phyloP scores from a whole-genome alignment of 1,284 basidiomycete species.

The Ceratobasidium sp. region DNA sequence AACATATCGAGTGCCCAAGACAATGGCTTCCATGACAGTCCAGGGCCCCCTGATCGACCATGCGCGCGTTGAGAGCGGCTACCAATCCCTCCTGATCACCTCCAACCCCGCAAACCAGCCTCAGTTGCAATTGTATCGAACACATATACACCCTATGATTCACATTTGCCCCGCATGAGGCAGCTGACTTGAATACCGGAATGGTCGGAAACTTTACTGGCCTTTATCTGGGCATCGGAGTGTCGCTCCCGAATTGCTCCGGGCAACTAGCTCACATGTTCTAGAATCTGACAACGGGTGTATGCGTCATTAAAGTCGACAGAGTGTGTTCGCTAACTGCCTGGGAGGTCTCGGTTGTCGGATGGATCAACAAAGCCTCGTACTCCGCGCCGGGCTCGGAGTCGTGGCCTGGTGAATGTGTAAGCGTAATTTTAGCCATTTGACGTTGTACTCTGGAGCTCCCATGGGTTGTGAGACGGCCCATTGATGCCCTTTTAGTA shows the following conservation, averaged over 20 bases:
- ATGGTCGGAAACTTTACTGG: neutral
- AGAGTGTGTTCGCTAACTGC: neutral
- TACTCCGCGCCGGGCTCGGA: neutral
- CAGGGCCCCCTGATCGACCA: neutral
- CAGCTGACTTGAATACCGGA: neutral
- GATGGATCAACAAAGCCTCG: constrained; percentile 5
- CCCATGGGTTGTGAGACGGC: neutral
- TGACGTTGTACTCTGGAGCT: neutral
- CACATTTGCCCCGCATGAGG: neutral
- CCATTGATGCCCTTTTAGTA: neutral
- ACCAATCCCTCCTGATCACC: neutral
- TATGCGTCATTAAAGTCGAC: constrained; percentile 10
- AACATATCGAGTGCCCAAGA: neutral
- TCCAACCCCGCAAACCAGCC: neutral
- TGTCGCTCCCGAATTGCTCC: constrained; percentile 9
- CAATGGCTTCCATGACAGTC: neutral
- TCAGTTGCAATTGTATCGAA: constrained; percentile 18
- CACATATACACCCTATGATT: neutral
- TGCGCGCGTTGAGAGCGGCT: neutral
- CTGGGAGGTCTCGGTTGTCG: neutral
- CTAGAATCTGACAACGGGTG: neutral
- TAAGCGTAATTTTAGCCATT: neutral
- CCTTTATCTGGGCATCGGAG: neutral
- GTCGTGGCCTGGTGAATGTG: neutral
- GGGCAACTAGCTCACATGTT: neutral